Base-by-base conservation (phyloP, 1,284 basidiomycete genomes). In the Puccinia polysora region DNA sequence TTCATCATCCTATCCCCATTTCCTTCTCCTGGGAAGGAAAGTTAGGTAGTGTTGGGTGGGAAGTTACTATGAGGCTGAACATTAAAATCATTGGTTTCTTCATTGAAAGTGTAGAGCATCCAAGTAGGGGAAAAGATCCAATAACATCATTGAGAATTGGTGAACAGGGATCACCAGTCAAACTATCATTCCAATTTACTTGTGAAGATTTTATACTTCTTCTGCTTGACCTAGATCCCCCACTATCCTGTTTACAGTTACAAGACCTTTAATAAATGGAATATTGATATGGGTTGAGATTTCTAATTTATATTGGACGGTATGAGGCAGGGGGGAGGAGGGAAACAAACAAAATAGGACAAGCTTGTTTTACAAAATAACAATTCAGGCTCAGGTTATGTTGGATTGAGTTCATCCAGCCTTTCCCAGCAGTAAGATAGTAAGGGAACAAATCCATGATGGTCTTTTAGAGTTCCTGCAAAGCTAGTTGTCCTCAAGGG, bases 341-440 rank as follows among this genome's bases (percentile, higher is more conserved):
- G 25, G 14, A 53, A 64, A 71, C 74, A 67, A 53, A 73, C 68
- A 75, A 52, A 43, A 87, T 83, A 0, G 86, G 85, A 30, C 87
- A 83, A 4, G 82, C 80, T 7, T 84, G 83, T 62, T 86, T 86
- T 71, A 84, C 81, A 80, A 95, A 96, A 74, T 89, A 87, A 76
- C 88, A 86, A 80, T 92, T 89, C 30, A 95, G 82, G 1, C 89
- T 91, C 1, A 97, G 83, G 75, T 89, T 90, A 80, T 96, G 92
- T n/a, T 93, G 85, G 68, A 96, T 90, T 5, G 90, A 93, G 77
- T 80, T 80, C 79, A 80, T 74, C 80, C 80, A 68, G 76, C 79
- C 75, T 78, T 80, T 76, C 75, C 78, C 63, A 75, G 77, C 74
- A 77, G 77, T 75, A 77, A 78, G 74, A 77, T 80, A 60, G 77